phyloP scores from a whole-genome alignment of 768 basidiomycete species.

The Rickenella mellea region DNA sequence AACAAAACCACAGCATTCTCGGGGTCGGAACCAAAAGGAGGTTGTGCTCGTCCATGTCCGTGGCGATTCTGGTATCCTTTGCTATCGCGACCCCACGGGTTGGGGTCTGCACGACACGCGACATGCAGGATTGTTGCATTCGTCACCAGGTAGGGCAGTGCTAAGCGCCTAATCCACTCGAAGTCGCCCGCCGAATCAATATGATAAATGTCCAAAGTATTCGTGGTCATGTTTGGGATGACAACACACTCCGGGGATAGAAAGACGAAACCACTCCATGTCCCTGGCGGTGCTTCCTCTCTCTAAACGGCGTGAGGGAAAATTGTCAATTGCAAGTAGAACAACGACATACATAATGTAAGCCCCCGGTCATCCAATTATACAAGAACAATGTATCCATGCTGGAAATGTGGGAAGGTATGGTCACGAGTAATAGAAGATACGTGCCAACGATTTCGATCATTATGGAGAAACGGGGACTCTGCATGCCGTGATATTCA shows the following conservation, averaged over 20 bases:
- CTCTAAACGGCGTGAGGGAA: conserved; percentile 3
- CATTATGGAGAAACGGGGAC: conserved; percentile 4
- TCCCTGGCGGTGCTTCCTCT: conserved; percentile 4
- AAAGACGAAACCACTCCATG: conserved; percentile 18
- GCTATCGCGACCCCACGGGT: conserved; percentile 4
- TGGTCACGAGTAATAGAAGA: conserved; percentile 12
- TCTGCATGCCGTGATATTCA: conserved; percentile 3
- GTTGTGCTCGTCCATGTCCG: neutral
- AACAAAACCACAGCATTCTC: conserved; percentile 13
- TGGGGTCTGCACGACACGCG: conserved; percentile 20
- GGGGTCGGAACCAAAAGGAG: conserved; percentile 15
- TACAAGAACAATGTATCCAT: conserved; percentile 12
- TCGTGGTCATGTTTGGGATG: conserved; percentile 13
- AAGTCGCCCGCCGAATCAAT: neutral
- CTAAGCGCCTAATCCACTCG: conserved; percentile 6
- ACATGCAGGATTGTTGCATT: conserved; percentile 12
- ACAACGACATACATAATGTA: conserved; percentile 12
- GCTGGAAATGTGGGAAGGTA: conserved; percentile 6
- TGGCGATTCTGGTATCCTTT: neutral
- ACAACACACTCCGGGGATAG: conserved; percentile 15
- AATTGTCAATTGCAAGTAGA: neutral
- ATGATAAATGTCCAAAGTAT: conserved; percentile 12
- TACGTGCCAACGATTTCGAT: conserved; percentile 15
- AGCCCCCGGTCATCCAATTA: conserved; percentile 19
- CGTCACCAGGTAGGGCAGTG: conserved; percentile 9